These are phyloP conservation scores for Aphelidium insulamus DNA, from an alignment of 371 early-diverging fungal species.

Conservation along the genomic window DNA sequence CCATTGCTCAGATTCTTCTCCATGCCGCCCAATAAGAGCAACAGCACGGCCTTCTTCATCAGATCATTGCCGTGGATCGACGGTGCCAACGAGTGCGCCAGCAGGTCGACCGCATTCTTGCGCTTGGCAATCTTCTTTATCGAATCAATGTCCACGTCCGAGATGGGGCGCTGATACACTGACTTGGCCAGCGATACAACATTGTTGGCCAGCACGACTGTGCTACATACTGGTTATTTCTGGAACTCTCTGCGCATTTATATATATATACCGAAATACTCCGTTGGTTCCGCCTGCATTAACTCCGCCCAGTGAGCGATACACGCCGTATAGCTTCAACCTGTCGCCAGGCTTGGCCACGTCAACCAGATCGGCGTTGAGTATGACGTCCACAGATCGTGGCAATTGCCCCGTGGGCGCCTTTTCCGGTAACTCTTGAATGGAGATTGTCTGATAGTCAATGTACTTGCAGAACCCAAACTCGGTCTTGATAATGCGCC, in stretches of 20 bases:
- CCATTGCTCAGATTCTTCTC: slow-evolving; percentile 88
- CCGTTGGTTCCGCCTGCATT: slow-evolving; percentile 52
- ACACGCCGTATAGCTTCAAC: slow-evolving; percentile 86
- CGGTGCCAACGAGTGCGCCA: slow-evolving; percentile 79
- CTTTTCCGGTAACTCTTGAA: slow-evolving; percentile 99
- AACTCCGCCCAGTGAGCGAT: slow-evolving; percentile 62
- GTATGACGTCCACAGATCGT: slow-evolving; percentile 84
- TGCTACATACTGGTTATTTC: slow-evolving; percentile 21
- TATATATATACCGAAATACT: slow-evolving; percentile 23
- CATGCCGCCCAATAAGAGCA: slow-evolving; percentile 85
- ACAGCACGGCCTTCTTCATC: slow-evolving; percentile 86
- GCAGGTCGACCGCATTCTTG: slow-evolving; percentile 51
- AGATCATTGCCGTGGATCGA: slow-evolving; percentile 92
- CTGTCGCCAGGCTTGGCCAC: slow-evolving; percentile 96
- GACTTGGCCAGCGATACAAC: slow-evolving; percentile 61
- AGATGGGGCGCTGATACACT: slow-evolving; percentile 36
- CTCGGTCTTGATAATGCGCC: slow-evolving; percentile 77
- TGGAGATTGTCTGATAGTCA: slow-evolving; percentile 83
- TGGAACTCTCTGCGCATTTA: background rate
- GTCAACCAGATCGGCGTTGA: slow-evolving; percentile 96
- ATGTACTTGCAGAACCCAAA: slow-evolving; percentile 84
- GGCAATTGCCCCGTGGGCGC: slow-evolving; percentile 96
- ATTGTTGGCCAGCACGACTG: slow-evolving; percentile 76
- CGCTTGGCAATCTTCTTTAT: slow-evolving; percentile 53
- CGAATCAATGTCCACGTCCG: slow-evolving; percentile 57